phyloP scores from a whole-genome alignment of 345 rosid genomes.

The Pugionium cornutum region DNA sequence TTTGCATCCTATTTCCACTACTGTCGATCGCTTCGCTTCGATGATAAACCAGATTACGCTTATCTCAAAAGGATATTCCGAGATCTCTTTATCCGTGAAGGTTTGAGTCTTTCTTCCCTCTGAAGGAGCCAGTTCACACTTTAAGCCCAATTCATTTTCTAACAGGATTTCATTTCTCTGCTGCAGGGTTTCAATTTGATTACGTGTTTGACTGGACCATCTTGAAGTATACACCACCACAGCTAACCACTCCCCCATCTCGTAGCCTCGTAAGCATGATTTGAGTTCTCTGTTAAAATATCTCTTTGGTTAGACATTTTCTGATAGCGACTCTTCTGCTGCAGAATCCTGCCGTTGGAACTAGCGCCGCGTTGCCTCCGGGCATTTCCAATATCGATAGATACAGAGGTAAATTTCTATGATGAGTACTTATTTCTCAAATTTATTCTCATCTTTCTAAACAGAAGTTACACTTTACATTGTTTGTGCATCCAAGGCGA shows the following conservation, averaged over 20 bases:
- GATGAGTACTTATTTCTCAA: conserved; percentile 2
- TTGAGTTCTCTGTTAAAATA: background rate
- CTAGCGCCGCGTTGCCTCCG: conserved; percentile 66
- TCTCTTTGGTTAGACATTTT: background rate
- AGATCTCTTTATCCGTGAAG: conserved; percentile 79
- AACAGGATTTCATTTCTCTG: conserved; percentile 17
- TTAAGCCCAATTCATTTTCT: too few species aligned
- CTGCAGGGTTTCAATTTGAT: conserved; percentile 87
- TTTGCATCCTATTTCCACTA: conserved; percentile 28
- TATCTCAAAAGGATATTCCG: conserved; percentile 69
- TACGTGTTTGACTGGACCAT: too few species aligned
- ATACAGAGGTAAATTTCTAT: conserved; percentile 49
- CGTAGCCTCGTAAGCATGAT: conserved; percentile 43
- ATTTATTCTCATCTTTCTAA: too few species aligned
- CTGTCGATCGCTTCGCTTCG: conserved; percentile 68
- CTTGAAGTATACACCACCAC: too few species aligned
- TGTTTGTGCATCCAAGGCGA: conserved; percentile 47
- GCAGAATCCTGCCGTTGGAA: conserved; percentile 67
- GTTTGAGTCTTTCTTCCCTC: conserved; percentile 38
- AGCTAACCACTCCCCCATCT: conserved; percentile 68
- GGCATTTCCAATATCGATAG: conserved; percentile 53
- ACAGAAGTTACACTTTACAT: conserved; percentile 12
- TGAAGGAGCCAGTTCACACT: conserved; percentile 1
- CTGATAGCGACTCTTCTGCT: conserved; percentile 22
- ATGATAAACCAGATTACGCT: conserved; percentile 76